Evolutionary conservation across 331 rosid genomes (phyloP).

Genomic region (Spiraea crenata): DNA sequence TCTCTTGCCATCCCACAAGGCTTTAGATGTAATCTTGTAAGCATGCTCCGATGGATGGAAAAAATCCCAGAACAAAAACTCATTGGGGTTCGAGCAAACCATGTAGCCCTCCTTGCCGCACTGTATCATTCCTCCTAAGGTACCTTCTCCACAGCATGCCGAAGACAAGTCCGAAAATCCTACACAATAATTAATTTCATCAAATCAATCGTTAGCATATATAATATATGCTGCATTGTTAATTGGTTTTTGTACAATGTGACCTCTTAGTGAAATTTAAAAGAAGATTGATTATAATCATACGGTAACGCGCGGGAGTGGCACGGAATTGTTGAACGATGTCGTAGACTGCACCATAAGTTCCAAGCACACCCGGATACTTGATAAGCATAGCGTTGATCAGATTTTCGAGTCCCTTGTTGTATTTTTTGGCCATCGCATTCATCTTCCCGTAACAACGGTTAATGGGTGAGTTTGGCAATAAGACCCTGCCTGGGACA

Average conservation of each 20-base stretch:
- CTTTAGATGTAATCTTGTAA: slow-evolving; percentile 32
- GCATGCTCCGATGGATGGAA: slow-evolving; percentile 43
- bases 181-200: background rate
- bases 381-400: slow-evolving; percentile 13
- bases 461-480: slow-evolving; percentile 22
- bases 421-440: slow-evolving; percentile 29
- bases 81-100: slow-evolving; percentile 22
- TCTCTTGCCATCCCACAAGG: slow-evolving; percentile 29
- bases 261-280: too few relatives aligned
- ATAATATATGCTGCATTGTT: background rate
- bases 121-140: slow-evolving; percentile 33
- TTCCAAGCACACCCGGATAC: slow-evolving; percentile 17
- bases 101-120: slow-evolving; percentile 38
- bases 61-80: slow-evolving; percentile 38
- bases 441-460: slow-evolving; percentile 30
- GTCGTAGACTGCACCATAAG: slow-evolving; percentile 33
- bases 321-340: slow-evolving; percentile 26
- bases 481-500: slow-evolving; percentile 29
- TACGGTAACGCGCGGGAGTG: slow-evolving; percentile 31
- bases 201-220: background rate
- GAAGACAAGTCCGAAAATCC: slow-evolving; percentile 27
- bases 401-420: slow-evolving; percentile 32
- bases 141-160: slow-evolving; percentile 41
- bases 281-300: too few relatives aligned
- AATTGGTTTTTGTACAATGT: too few relatives aligned